Evolutionary conservation across 768 basidiomycete genomes (phyloP).

Genomic region (Xanthoconium purpureum): DNA sequence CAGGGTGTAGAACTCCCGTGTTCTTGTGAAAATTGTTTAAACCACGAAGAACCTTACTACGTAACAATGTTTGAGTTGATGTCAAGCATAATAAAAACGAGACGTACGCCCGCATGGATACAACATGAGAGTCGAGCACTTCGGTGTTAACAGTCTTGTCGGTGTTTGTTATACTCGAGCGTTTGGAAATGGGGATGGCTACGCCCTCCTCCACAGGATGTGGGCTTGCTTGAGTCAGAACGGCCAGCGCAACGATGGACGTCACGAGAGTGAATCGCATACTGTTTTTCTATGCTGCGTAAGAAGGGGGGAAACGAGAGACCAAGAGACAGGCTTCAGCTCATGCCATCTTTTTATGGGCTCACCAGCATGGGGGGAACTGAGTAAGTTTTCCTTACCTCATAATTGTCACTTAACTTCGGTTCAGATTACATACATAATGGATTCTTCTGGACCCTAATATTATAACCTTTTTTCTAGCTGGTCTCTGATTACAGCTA

Average conservation of each 20-base stretch:
- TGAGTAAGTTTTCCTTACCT: too few species aligned
- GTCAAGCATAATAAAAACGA: neutral
- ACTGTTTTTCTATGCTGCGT: too few species aligned
- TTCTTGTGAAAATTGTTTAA: conserved; percentile 2
- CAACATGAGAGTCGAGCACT: conserved; percentile 7
- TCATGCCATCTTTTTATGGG: too few species aligned
- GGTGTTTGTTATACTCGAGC: neutral
- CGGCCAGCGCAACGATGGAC: neutral
- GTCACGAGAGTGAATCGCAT: conserved; percentile 1
- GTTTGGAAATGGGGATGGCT: conserved; percentile 9
- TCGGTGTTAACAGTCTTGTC: neutral
- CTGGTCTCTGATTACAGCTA: too few species aligned
- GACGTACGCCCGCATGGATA: conserved; percentile 2
- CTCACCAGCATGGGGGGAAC: too few species aligned
- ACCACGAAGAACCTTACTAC: conserved; percentile 4
- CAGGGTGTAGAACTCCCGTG: neutral
- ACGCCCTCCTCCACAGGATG: neutral
- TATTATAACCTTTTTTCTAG: too few species aligned
- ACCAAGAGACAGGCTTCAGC: too few species aligned
- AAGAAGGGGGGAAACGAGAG: too few species aligned
- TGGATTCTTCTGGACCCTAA: too few species aligned
- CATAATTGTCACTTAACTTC: too few species aligned
- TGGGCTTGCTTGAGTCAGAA: conserved; percentile 3
- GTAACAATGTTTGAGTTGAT: neutral
- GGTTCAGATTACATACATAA: too few species aligned